Base-by-base conservation (phyloP, 176 grass and related monocot genomes). In the Aechmea fasciata region DNA sequence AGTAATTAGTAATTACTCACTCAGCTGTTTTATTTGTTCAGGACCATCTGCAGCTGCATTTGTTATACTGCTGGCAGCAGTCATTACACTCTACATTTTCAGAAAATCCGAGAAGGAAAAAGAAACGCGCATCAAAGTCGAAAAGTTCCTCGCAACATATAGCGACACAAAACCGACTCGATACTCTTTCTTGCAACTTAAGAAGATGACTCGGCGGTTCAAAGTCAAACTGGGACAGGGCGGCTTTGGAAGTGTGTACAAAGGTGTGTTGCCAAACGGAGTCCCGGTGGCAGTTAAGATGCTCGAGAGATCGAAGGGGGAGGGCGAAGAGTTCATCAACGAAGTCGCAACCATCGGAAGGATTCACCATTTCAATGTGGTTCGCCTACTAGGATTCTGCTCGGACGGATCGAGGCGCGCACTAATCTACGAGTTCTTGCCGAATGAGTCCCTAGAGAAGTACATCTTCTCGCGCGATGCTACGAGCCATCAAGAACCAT, bases 321-420 rank as follows among this genome's bases (percentile, higher is more conserved):
- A 78, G 0, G 83, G 86, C 51, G 64, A 77, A 22, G 90, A 93
- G 13, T 93, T 93, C 77, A 89, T 93, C 61, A 93, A 86, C n/a
- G 85, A 93, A 63, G 83, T 93, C 0, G 85, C 90, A 53, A 93
- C 90, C 41, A 81, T 93, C 0, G 90, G 90, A 57, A 18, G 12
- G 13, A 93, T 88, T n/a, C 85, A 88, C 65, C 85, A 93, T 73
- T 49, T 78, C 57, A 92, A 92, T 20, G 69, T 90, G 0, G 83
- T 90, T 26, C 77, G 70, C 9, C 87, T 90, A 52, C 9, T 86
- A 0, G 87, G 83, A 0, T 90, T 86, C 67, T 90, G 77, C 51
- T 90, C 83, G 0, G 87, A 90, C 55, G 70, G 77, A 50, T 65
- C 76, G 13, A 77, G 83, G 0, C 77, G 26, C 1, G 80, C 87